Percentiles rank a stretch among this genome's conserved stretches.
Evolutionary conservation across 352 stramenopile genomes (phyloP).

Genomic region (Phytopythium aichiense): DNA sequence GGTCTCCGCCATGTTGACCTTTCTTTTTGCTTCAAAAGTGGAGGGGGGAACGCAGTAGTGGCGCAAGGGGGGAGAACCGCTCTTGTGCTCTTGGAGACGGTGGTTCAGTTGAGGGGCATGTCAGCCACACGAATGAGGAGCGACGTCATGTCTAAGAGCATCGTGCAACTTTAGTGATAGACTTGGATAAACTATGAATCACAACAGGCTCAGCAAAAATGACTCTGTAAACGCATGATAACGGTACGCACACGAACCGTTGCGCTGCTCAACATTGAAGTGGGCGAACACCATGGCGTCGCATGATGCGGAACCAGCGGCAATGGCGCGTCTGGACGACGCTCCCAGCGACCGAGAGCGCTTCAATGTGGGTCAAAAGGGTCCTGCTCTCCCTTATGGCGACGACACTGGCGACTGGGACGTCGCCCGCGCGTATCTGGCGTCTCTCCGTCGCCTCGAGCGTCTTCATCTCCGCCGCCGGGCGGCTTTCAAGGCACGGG

Average conservation of each 20-base stretch:
- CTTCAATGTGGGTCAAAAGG: neutral
- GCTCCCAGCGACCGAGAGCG: neutral
- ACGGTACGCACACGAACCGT: neutral
- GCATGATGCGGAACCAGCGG: neutral
- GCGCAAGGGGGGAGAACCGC: neutral
- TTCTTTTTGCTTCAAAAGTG: too few species aligned
- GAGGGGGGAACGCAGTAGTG: neutral
- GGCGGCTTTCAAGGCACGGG: constrained; percentile 6
- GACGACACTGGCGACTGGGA: neutral
- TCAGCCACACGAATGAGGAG: neutral
- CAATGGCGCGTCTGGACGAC: neutral
- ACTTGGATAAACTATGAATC: too few species aligned
- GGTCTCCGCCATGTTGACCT: neutral
- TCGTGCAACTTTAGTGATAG: neutral
- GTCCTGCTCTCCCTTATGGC: neutral
- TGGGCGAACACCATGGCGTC: neutral
- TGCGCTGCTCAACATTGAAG: neutral
- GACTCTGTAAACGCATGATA: neutral
- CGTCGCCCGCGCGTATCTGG: neutral
- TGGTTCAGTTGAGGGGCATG: neutral
- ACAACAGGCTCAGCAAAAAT: neutral
- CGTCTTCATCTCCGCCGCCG: constrained; percentile 8
- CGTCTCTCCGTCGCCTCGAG: constrained; percentile 7
- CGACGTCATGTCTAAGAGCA: neutral
- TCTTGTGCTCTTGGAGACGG: constrained; percentile 18